These are phyloP conservation scores for Fusarium nodosum DNA, from an alignment of 2,329 filamentous ascomycete species.

Conservation along the genomic window DNA sequence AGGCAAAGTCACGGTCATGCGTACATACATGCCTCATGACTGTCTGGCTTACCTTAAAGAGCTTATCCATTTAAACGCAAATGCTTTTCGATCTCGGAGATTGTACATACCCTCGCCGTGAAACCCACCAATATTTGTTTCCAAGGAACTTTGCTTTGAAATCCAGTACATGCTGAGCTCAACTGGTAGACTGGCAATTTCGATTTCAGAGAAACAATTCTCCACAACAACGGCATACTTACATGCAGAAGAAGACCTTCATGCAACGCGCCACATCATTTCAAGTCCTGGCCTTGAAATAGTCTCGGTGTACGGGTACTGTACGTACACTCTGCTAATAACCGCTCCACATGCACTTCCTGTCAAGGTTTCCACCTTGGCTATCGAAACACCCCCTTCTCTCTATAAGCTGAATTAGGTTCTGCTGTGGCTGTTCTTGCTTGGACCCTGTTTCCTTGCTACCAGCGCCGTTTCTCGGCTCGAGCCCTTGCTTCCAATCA, in stretches of 20 bases:
- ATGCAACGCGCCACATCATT: constrained; percentile 31
- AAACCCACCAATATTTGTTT: constrained; percentile 21
- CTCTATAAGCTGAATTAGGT: constrained; percentile 7
- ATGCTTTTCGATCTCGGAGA: constrained; percentile 32
- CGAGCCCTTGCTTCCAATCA: constrained; percentile 29
- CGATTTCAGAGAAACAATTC: constrained; percentile 21
- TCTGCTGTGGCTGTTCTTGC: constrained; percentile 39
- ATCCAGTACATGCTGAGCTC: neutral
- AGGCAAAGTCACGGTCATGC: neutral
- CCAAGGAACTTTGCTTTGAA: constrained; percentile 29
- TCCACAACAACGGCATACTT: constrained; percentile 28
- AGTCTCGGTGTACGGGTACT: neutral
- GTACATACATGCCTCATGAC: neutral
- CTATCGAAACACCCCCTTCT: constrained; percentile 24
- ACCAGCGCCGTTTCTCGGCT: constrained; percentile 39
- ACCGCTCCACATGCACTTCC: constrained; percentile 21
- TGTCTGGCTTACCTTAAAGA: neutral
- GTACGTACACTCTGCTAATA: constrained; percentile 8
- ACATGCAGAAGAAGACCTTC: constrained; percentile 22
- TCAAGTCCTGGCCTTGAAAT: constrained; percentile 42
- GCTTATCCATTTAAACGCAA: constrained; percentile 2
- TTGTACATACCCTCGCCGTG: constrained; percentile 27
- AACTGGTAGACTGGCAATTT: neutral
- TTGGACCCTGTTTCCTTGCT: constrained; percentile 39
- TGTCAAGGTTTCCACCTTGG: constrained; percentile 21